These are phyloP conservation scores for Entoloma clypeatum DNA, from an alignment of 1,284 basidiomycete species.

Conservation along the genomic window DNA sequence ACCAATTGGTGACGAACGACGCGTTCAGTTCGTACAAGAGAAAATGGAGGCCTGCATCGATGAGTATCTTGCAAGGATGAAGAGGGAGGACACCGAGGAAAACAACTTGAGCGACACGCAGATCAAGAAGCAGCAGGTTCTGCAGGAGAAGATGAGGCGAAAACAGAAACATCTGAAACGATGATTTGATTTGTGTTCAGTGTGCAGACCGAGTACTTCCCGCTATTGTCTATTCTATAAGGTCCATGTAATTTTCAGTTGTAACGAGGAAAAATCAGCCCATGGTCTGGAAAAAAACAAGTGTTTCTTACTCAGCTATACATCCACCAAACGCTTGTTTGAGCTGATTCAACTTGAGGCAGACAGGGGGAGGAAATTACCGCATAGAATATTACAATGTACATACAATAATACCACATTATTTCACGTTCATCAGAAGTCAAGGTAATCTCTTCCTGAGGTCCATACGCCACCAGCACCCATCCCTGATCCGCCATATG, in stretches of 20 bases:
- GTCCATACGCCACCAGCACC: constrained; percentile 37
- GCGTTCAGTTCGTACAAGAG: constrained; percentile 40
- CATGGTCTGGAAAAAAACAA: too few relatives aligned
- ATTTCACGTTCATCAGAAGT: too few relatives aligned
- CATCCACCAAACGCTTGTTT: too few relatives aligned
- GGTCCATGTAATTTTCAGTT: too few relatives aligned
- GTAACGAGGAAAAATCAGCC: too few relatives aligned
- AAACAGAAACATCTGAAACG: constrained; percentile 27
- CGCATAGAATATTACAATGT: too few relatives aligned
- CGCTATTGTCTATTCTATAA: too few relatives aligned
- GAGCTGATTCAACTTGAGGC: too few relatives aligned
- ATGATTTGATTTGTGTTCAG: constrained; percentile 7
- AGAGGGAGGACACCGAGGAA: constrained; percentile 49
- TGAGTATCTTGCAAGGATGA: constrained; percentile 40
- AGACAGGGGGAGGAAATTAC: too few relatives aligned
- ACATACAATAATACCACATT: too few relatives aligned
- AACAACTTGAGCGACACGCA: constrained; percentile 65
- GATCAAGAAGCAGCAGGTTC: constrained; percentile 56
- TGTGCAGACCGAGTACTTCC: too few relatives aligned
- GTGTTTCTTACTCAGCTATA: too few relatives aligned
- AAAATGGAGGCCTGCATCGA: constrained; percentile 73
- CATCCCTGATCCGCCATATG: constrained; percentile 22
- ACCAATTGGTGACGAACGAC: constrained; percentile 11
- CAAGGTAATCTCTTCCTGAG: constrained; percentile 61
- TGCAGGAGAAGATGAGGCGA: constrained; percentile 45